Evolutionary conservation across 1,139 yeast genomes (phyloP).

Genomic region (Geotrichum bryndzae): DNA sequence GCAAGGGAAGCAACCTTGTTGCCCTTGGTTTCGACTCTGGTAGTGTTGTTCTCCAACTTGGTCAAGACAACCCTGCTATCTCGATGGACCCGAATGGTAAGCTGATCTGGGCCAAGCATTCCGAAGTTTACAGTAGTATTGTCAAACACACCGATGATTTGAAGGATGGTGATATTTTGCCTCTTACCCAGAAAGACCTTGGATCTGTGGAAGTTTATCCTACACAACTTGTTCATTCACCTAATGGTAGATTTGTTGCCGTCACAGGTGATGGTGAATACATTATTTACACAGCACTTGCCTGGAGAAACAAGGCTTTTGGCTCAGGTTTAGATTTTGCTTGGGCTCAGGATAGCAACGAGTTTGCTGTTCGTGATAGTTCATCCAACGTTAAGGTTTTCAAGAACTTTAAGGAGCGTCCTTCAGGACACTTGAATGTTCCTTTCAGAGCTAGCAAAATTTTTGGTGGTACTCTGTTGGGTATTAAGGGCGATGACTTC

Average conservation of each 20-base stretch:
- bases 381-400: conserved; percentile 60
- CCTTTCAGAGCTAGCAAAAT: conserved; percentile 73
- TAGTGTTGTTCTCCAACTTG: conserved; percentile 74
- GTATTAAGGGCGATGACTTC: conserved; percentile 64
- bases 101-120: conserved; percentile 82
- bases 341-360: conserved; percentile 89
- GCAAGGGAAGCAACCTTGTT: conserved; percentile 69
- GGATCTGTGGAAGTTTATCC: conserved; percentile 94
- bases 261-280: conserved; percentile 98
- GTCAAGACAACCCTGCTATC: conserved; percentile 88
- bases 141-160: conserved; percentile 54
- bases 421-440: conserved; percentile 49
- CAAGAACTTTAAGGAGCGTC: conserved; percentile 78
- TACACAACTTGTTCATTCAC: conserved; percentile 79
- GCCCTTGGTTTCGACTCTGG: conserved; percentile 97
- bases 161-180: conserved; percentile 69
- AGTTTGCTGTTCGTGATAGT: conserved; percentile 77
- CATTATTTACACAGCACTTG: conserved; percentile 90
- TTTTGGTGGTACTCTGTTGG: conserved; percentile 80
- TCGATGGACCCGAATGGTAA: conserved; percentile 93
- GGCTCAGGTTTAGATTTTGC: conserved; percentile 88
- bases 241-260: conserved; percentile 94
- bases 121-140: conserved; percentile 80
- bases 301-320: conserved; percentile 94
- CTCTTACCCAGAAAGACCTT: conserved; percentile 76